Evolutionary conservation across 2,329 filamentous ascomycete genomes (phyloP), one percentile per base, ranked within the genome.

Genomic region (Lecanosticta acicola): DNA sequence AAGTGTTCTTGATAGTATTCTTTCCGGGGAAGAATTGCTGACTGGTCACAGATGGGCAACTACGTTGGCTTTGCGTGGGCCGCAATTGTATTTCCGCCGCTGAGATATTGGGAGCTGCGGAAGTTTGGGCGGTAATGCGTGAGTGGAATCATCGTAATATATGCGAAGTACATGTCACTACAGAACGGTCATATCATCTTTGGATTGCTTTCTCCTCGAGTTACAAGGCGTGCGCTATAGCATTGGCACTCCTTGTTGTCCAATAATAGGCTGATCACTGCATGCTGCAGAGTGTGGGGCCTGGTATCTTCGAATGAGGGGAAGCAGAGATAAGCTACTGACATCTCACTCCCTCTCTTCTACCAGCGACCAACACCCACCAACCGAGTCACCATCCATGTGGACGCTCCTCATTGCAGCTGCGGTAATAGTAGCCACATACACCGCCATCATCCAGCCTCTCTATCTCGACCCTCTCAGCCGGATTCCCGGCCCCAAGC

Each of bases 11-110:
- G 41, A 8, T 41, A 42, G 18, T 18, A 16, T 26, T 14, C 38
- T 17, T 3, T 38, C 2, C 11, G 42, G 14, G 19, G 11, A 26
- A 20, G 32, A n/a, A 39, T 35, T 39, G 17, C 24, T 32, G 4
- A 39, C 32, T 45, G 38, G 11, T 18, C n/a, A n/a, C n/a, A 71
- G 63, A 77, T 80, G 74, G 77, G 77, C 1, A 77, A 77, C 32
- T 79, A 78, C 51, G 74, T 83, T 32, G 78, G 77, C 1, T 81
- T 81, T 56, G 69, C 72, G 0, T 82, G 77, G 77, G 75, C 77
- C 3, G 75, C 68, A 2, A 35, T 82, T 3, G 70, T 80, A 2
- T 83, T 77, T 57, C 74, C 75, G 3, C 74, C 74, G 4, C 55
- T 80, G 40, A 66, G 78, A 47, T 72, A 67, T 53, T 59, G 72